Conservation (phyloP, 805 yeast genomes). For the Naumovozyma baii region DNA sequence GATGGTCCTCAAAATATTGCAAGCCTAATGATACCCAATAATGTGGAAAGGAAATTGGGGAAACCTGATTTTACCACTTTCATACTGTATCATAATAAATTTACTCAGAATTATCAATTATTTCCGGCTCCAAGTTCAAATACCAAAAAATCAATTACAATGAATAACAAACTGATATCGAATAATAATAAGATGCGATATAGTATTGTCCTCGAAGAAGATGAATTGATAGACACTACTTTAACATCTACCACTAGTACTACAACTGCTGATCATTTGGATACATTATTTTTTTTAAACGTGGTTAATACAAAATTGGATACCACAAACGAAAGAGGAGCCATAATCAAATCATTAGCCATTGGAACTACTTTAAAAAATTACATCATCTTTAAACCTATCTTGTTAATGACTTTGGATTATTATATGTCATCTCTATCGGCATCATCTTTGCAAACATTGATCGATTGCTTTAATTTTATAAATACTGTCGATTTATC, state of each 20-base stretch:
- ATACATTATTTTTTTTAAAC: conserved; percentile 46
- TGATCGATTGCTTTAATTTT: conserved; percentile 19
- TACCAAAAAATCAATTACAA: not conserved
- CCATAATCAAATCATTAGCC: conserved; percentile 48
- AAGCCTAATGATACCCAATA: conserved; percentile 54
- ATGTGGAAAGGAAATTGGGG: conserved; percentile 40
- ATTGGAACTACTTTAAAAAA: conserved; percentile 45
- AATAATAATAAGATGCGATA: conserved; percentile 1
- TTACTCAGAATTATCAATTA: conserved; percentile 12
- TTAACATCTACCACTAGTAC: conserved; percentile 3
- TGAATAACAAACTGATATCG: no score
- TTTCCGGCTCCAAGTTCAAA: conserved; percentile 14
- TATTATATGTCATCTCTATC: conserved; percentile 18
- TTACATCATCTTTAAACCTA: conserved; percentile 50
- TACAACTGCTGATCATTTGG: conserved; percentile 11
- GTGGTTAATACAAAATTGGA: conserved; percentile 43
- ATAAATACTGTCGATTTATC: conserved; percentile 22
- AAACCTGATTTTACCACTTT: conserved; percentile 52
- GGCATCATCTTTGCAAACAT: conserved; percentile 4
- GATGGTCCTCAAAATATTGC: conserved; percentile 28
- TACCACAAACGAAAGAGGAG: conserved; percentile 43
- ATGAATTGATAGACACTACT: conserved; percentile 3
- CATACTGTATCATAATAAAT: conserved; percentile 37
- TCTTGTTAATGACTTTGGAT: conserved; percentile 43
- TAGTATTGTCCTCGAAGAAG: conserved; percentile 1